Base-by-base conservation (phyloP, 2,329 filamentous ascomycete species). In the Pyricularia sp. region DNA sequence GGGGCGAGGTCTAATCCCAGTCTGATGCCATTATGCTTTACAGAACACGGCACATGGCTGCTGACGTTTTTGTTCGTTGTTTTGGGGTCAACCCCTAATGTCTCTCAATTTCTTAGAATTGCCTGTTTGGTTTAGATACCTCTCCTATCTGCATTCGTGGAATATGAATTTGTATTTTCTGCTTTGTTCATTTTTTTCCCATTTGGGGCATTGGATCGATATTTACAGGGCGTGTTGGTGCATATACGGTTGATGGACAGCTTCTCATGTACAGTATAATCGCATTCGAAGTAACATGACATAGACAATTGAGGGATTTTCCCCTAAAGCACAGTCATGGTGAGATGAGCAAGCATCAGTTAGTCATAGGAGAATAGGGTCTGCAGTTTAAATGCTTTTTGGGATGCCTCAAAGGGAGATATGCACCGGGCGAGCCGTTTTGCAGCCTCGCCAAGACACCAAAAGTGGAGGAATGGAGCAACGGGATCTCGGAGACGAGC, bases 1-100 rank as follows among this genome's bases (percentile, higher is more conserved):
- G 90, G 90, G 90, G 89, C 10, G 90, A 93, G 76, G 84, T 89
- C 30, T 88, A 70, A 75, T 30, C 7, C 19, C 19, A 49, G 40
- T 19, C 40, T n/a, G 16, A n/a, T 5, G 40, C 19, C 12, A 49
- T n/a, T 8, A n/a, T 49, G 12, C 19, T 16, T 63, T 59, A 65
- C 53, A 22, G 33, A 40, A 40, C 33, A 12, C 16, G 33, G 33
- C 13, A 40, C 33, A 40, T 40, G 33, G 33, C 2, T 40, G 33
- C 33, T 40, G 33, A 40, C 12, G 33, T 40, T 1, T 33, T 40
- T 40, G 3, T 65, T 57, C 16, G 22, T 9, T 55, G n/a, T 33
- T 33, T n/a, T 24, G 16, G 12, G 13, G n/a, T 7, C 16, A 9
- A 24, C 4, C 16, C 16, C 26, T 30, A 28, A n/a, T 49, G 26